A percentile compares a stretch with the other conserved stretches of the same genome.
phyloP scores from a whole-genome alignment of 2,329 filamentous ascomycete genomes.

The Pseudocercospora eumusae region DNA sequence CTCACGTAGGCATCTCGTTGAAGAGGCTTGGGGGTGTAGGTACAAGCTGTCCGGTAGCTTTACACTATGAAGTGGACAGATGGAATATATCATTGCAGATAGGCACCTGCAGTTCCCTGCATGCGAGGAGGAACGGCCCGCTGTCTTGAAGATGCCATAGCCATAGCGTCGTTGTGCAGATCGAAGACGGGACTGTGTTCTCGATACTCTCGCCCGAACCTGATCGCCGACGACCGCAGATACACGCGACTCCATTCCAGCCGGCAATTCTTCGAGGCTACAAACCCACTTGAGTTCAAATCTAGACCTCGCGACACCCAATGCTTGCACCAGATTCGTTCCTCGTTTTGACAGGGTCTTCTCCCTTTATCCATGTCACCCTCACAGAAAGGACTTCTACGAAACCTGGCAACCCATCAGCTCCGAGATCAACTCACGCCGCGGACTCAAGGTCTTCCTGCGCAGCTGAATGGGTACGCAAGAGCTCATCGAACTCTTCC shows the following conservation, averaged over 20 bases:
- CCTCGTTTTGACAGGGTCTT: slow-evolving; percentile 3
- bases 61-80: too few relatives aligned
- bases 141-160: not conserved
- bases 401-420: slow-evolving; percentile 17
- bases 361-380: slow-evolving; percentile 7
- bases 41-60: too few relatives aligned
- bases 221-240: slow-evolving; percentile 1
- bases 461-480: slow-evolving; percentile 14
- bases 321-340: not conserved
- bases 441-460: slow-evolving; percentile 18
- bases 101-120: not conserved
- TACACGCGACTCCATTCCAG: slow-evolving; percentile 5
- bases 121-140: slow-evolving; percentile 5
- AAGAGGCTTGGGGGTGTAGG: not conserved
- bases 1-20: not conserved
- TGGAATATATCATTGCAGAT: too few relatives aligned
- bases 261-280: slow-evolving; percentile 1
- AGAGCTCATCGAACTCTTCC: not conserved
- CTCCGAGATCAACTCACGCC: slow-evolving; percentile 12
- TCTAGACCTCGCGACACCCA: slow-evolving; percentile 3
- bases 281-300: slow-evolving; percentile 4
- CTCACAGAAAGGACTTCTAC: slow-evolving; percentile 8
- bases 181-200: not conserved
- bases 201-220: slow-evolving; percentile 4
- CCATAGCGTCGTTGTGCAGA: not conserved